These are phyloP conservation scores for Pythium monospermum DNA, from an alignment of 352 stramenopile genomes.

Conservation along the genomic window DNA sequence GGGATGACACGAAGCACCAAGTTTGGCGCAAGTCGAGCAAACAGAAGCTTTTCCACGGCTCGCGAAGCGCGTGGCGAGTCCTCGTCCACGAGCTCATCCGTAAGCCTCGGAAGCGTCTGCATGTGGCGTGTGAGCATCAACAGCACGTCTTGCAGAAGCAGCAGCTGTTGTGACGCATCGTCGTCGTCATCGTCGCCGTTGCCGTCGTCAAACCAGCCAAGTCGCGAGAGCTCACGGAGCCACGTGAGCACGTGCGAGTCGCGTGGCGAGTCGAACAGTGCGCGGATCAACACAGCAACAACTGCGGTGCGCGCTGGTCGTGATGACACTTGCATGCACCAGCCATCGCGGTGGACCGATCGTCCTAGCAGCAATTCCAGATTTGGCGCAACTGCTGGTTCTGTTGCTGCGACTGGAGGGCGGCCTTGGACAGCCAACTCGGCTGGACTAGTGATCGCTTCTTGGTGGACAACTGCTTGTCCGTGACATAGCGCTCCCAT, in stretches of 20 bases:
- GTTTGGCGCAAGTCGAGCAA: conserved; percentile 51
- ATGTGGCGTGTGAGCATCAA: conserved; percentile 12
- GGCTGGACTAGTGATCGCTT: not conserved
- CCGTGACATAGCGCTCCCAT: conserved; percentile 6
- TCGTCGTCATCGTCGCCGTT: no score
- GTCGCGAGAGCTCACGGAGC: conserved; percentile 16
- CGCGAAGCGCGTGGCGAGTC: conserved; percentile 25
- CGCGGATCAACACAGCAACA: conserved; percentile 1
- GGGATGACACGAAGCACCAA: conserved; percentile 62
- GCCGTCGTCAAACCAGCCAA: conserved; percentile 18
- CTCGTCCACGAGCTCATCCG: conserved; percentile 42
- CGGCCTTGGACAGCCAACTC: not conserved
- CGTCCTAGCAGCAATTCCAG: no score
- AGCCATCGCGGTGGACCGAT: conserved; percentile 7
- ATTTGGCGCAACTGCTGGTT: not conserved
- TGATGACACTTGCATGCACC: conserved; percentile 7
- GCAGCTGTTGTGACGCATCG: no score
- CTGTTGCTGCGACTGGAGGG: not conserved
- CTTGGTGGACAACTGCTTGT: no score
- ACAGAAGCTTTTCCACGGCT: conserved; percentile 46
- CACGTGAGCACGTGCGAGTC: conserved; percentile 17
- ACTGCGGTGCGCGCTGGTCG: not conserved
- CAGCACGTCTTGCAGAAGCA: conserved; percentile 3
- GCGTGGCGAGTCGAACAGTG: conserved; percentile 16
- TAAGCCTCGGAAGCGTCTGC: conserved; percentile 38